These are phyloP conservation scores for Pseudonitzschia multiseries DNA, from an alignment of 108 stramenopile species.

Conservation along the genomic window DNA sequence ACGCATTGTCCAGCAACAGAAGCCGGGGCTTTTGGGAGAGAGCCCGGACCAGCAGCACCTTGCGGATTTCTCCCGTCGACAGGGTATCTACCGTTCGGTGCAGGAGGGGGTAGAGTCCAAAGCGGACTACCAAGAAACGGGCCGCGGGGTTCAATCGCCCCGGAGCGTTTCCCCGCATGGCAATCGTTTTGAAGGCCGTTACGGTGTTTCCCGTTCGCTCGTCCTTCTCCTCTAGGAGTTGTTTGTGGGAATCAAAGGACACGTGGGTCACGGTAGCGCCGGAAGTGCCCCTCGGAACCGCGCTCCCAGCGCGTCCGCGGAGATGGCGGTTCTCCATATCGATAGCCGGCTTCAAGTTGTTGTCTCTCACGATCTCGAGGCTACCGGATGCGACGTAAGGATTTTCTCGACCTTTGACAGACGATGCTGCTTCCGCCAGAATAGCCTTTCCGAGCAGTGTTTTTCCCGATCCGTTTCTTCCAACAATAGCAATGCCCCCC, in stretches of 20 bases:
- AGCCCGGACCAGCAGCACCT: conserved; percentile 67
- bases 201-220: neutral
- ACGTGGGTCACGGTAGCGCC: conserved; percentile 40
- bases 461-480: conserved; percentile 52
- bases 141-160: conserved; percentile 64
- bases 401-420: neutral
- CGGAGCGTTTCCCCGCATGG: conserved; percentile 24
- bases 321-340: neutral
- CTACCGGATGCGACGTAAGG: neutral
- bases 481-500: conserved; percentile 54
- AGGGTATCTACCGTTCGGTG: conserved; percentile 56
- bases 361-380: neutral
- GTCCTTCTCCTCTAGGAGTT: conserved; percentile 37
- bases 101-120: conserved; percentile 70
- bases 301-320: neutral
- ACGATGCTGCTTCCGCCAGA: neutral
- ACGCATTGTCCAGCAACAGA: conserved; percentile 77
- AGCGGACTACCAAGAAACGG: conserved; percentile 64
- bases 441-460: conserved; percentile 32
- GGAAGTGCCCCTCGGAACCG: neutral
- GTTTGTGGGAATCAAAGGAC: conserved; percentile 73
- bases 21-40: conserved; percentile 53
- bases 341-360: conserved; percentile 1
- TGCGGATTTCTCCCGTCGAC: conserved; percentile 80
- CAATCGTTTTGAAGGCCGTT: conserved; percentile 53